phyloP scores from a whole-genome alignment of 805 yeast genomes.

The Wickerhamomyces strasburgensis region DNA sequence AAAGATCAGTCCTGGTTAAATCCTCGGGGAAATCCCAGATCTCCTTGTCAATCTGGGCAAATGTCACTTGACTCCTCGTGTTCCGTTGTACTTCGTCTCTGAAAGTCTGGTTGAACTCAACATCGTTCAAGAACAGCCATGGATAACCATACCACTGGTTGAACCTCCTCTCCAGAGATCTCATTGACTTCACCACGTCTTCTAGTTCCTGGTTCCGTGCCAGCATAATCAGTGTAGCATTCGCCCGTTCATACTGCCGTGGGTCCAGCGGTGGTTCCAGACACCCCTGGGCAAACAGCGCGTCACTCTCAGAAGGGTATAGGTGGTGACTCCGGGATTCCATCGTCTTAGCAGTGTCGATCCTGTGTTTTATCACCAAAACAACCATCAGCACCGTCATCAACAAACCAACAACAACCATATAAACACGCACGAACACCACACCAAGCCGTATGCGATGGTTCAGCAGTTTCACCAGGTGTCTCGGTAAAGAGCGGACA shows the following conservation, averaged over 20 bases:
- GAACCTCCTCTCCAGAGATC: slow-evolving; percentile 77
- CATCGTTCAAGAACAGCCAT: slow-evolving; percentile 85
- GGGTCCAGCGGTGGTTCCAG: slow-evolving; percentile 25
- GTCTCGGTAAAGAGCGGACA: not conserved
- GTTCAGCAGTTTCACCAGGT: not conserved
- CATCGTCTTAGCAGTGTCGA: not conserved
- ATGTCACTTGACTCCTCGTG: slow-evolving; percentile 61
- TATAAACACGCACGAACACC: slow-evolving; percentile 1
- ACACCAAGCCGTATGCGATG: not conserved
- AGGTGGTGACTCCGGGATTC: slow-evolving; percentile 4
- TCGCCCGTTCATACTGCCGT: slow-evolving; percentile 42
- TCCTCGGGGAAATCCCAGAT: slow-evolving; percentile 67
- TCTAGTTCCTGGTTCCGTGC: slow-evolving; percentile 76
- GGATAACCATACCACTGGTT: slow-evolving; percentile 94
- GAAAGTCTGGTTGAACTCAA: slow-evolving; percentile 64
- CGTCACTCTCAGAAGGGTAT: slow-evolving; percentile 27
- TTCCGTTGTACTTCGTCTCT: slow-evolving; percentile 42
- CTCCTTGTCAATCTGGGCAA: slow-evolving; percentile 56
- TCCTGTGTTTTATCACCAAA: not conserved
- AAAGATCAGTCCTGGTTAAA: slow-evolving; percentile 16
- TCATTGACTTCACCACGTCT: slow-evolving; percentile 71
- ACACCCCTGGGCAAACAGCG: slow-evolving; percentile 55
- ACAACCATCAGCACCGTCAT: slow-evolving; percentile 3
- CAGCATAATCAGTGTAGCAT: slow-evolving; percentile 80
- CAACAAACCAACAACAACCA: slow-evolving; percentile 1